Conservation (phyloP, 2,329 filamentous ascomycete genomes). For the Penicillium sp. region DNA sequence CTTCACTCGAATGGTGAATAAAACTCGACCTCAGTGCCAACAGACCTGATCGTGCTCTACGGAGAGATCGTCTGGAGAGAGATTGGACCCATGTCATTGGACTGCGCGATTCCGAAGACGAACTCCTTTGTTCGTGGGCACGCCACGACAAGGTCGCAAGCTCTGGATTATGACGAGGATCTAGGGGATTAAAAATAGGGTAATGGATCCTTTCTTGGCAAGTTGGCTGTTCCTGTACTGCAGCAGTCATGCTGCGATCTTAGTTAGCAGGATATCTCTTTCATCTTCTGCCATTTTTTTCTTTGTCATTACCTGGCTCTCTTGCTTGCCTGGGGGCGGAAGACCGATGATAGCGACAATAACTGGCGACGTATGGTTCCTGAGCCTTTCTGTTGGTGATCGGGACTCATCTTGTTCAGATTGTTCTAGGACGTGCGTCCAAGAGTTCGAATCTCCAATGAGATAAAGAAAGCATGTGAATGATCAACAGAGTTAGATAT, state of each 20-base stretch:
- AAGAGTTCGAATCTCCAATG: neutral
- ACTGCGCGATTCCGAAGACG: conserved; percentile 15
- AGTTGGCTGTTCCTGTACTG: conserved; percentile 13
- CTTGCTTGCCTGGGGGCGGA: conserved; percentile 17
- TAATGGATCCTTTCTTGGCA: conserved; percentile 37
- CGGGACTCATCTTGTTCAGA: neutral
- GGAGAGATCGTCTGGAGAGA: conserved; percentile 30
- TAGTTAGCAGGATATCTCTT: neutral
- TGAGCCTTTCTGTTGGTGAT: neutral
- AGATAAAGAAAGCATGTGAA: neutral
- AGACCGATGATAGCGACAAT: conserved; percentile 21
- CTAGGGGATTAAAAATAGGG: conserved; percentile 35
- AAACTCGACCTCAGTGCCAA: conserved; percentile 30
- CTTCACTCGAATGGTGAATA: conserved; percentile 17
- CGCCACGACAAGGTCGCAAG: conserved; percentile 8
- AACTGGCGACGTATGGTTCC: conserved; percentile 13
- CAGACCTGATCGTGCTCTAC: conserved; percentile 33
- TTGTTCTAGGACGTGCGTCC: neutral
- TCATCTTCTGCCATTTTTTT: neutral
- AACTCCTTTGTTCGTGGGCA: conserved; percentile 10
- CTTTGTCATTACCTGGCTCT: conserved; percentile 23
- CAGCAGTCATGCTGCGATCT: neutral
- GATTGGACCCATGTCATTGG: conserved; percentile 27
- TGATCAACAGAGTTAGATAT: neutral
- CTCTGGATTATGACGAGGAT: conserved; percentile 37